Percentiles rank a stretch among this genome's conserved stretches.
Evolutionary conservation across 1,139 yeast species (phyloP).

Genomic region (Hyphopichia buzzinii): DNA sequence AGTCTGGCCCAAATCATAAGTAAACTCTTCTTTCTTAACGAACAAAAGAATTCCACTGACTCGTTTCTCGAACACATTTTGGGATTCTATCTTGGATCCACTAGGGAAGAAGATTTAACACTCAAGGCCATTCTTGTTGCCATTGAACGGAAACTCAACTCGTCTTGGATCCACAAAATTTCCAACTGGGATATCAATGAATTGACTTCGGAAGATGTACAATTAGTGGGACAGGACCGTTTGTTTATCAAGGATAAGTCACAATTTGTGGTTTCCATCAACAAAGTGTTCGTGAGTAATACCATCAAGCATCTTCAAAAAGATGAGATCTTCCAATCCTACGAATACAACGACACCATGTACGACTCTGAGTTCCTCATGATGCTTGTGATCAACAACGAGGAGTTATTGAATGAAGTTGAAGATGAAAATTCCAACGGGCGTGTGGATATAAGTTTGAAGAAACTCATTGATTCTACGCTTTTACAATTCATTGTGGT

Average conservation of each 20-base stretch:
- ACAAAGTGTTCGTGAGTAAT: constrained; percentile 49
- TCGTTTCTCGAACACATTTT: constrained; percentile 49
- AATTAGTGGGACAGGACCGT: constrained; percentile 39
- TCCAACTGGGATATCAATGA: constrained; percentile 63
- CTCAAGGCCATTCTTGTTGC: constrained; percentile 52
- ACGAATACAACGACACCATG: constrained; percentile 17
- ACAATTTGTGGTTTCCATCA: constrained; percentile 55
- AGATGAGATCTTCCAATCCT: neutral
- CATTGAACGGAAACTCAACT: constrained; percentile 52
- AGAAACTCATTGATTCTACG: constrained; percentile 56
- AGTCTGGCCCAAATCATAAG: constrained; percentile 44
- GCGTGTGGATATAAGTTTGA: constrained; percentile 45
- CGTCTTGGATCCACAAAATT: constrained; percentile 59
- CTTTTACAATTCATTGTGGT: constrained; percentile 58
- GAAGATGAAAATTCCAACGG: constrained; percentile 20
- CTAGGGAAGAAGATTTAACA: constrained; percentile 58
- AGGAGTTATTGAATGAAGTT: constrained; percentile 45
- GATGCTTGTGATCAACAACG: constrained; percentile 57
- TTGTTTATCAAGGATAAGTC: constrained; percentile 47
- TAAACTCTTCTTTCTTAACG: constrained; percentile 47
- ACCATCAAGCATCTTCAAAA: constrained; percentile 29
- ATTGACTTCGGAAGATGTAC: constrained; percentile 37
- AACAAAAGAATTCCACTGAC: constrained; percentile 44
- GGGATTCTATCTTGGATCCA: constrained; percentile 60
- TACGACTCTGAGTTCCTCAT: constrained; percentile 66